Conservation (phyloP, 2,329 filamentous ascomycete species). For the Xenoacremonium recifei region DNA sequence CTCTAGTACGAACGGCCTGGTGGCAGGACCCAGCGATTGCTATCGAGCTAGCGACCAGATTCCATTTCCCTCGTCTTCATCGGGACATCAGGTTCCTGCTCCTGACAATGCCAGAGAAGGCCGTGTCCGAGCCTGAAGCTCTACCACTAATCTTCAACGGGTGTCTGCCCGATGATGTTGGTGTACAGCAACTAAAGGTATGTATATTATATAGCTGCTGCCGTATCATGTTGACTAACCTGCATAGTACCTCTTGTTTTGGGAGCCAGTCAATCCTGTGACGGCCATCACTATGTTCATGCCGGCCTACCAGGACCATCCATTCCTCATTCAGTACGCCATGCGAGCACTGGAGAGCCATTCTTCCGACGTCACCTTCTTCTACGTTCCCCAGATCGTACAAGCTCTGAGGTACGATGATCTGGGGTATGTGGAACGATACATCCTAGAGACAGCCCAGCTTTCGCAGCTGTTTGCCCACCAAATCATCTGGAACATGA, state of each 20-base stretch:
- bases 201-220: no score
- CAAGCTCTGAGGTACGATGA: conserved; percentile 91
- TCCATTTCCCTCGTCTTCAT: conserved; percentile 70
- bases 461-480: conserved; percentile 98
- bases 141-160: conserved; percentile 79
- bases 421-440: conserved; percentile 91
- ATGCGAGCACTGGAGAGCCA: conserved; percentile 94
- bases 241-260: conserved; percentile 79
- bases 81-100: conserved; percentile 78
- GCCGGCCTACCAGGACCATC: conserved; percentile 86
- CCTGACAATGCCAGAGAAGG: conserved; percentile 80
- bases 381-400: conserved; percentile 97
- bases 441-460: conserved; percentile 94
- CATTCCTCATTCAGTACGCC: conserved; percentile 93
- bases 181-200: conserved; percentile 78
- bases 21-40: conserved; percentile 79
- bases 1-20: conserved; percentile 82
- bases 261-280: conserved; percentile 88
- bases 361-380: conserved; percentile 95
- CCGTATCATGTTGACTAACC: conserved; percentile 18
- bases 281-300: conserved; percentile 92
- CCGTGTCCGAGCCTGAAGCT: conserved; percentile 76
- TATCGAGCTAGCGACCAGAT: conserved; percentile 79
- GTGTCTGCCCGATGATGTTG: conserved; percentile 74
- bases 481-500: conserved; percentile 99